These are phyloP conservation scores for Toxoplasma gondii DNA, from an alignment of 169 alveolate genomes.

Conservation along the genomic window DNA sequence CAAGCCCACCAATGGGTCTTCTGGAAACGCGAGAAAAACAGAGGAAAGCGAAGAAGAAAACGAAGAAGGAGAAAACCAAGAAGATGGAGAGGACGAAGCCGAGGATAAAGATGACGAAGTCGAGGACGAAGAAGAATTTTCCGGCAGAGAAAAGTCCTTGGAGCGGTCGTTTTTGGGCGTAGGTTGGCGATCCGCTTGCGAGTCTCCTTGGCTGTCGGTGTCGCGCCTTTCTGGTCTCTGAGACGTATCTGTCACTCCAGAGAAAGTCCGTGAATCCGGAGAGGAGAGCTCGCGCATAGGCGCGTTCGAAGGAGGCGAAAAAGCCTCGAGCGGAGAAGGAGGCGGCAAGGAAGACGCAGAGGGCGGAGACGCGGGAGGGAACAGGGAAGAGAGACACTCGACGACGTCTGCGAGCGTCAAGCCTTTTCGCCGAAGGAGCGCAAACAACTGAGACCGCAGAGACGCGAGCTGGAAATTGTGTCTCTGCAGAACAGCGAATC, in stretches of 20 bases:
- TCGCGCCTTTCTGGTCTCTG: too few species aligned
- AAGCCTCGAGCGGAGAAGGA: neutral
- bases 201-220: too few species aligned
- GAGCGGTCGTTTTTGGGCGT: too few species aligned
- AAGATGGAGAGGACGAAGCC: too few species aligned
- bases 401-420: neutral
- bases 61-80: too few species aligned
- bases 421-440: neutral
- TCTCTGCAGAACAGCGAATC: neutral
- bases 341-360: neutral
- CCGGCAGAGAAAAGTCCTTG: too few species aligned
- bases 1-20: too few species aligned
- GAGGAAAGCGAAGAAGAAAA: too few species aligned
- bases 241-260: neutral
- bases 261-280: neutral
- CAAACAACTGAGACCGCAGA: neutral
- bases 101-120: too few species aligned
- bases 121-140: too few species aligned
- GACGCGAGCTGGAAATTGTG: neutral
- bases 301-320: neutral
- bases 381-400: neutral
- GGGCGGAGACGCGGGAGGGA: neutral
- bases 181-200: too few species aligned
- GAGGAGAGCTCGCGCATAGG: neutral
- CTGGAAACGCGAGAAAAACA: too few species aligned